A percentile compares a stretch with the other conserved stretches of the same genome.
These are phyloP conservation scores for Plantago elongata DNA, from an alignment of 257 asterid genomes.

Conservation along the genomic window DNA sequence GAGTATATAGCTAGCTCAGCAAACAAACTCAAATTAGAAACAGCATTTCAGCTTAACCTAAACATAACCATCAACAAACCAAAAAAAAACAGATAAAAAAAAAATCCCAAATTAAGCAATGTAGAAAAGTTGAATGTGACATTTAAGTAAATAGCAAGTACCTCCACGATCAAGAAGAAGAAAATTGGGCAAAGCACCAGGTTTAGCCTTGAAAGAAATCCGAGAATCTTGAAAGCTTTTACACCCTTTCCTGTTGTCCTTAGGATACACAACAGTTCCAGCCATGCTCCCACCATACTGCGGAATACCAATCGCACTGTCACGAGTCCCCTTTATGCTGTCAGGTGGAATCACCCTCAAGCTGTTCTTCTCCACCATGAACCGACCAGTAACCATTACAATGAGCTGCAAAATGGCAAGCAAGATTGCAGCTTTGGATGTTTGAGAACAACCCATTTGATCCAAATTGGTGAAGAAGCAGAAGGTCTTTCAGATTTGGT, in stretches of 20 bases:
- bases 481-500: too few relatives aligned
- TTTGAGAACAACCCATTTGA: too few relatives aligned
- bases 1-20: too few relatives aligned
- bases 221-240: constrained; percentile 48
- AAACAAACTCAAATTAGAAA: too few relatives aligned
- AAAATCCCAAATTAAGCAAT: too few relatives aligned
- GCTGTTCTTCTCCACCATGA: constrained; percentile 91
- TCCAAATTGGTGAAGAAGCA: too few relatives aligned
- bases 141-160: constrained; percentile 12
- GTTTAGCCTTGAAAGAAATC: constrained; percentile 60
- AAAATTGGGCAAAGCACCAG: constrained; percentile 82
- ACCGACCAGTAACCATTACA: constrained; percentile 35
- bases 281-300: constrained; percentile 94
- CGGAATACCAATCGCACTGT: constrained; percentile 85
- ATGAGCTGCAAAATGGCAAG: too few relatives aligned
- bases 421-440: too few relatives aligned
- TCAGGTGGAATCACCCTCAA: constrained; percentile 79
- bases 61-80: too few relatives aligned
- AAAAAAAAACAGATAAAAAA: too few relatives aligned
- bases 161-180: constrained; percentile 94
- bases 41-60: too few relatives aligned
- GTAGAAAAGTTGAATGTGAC: too few relatives aligned
- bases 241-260: constrained; percentile 72
- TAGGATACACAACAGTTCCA: constrained; percentile 71
- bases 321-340: constrained; percentile 58